Conservation (phyloP, 2,329 filamentous ascomycete genomes). For the Neonectria punicea region DNA sequence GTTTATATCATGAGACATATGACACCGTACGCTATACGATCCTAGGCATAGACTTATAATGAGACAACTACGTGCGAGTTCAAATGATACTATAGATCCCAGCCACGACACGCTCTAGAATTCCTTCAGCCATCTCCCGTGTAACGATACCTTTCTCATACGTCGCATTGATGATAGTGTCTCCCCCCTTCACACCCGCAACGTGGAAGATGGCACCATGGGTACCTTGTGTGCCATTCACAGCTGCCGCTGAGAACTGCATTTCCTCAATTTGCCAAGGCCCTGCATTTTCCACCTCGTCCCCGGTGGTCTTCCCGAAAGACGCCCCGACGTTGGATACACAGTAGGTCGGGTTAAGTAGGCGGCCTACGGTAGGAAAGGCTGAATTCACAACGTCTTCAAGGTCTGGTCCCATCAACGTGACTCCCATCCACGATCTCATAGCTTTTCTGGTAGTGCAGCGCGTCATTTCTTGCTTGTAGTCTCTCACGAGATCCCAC, state of each 20-base stretch:
- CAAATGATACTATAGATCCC: neutral
- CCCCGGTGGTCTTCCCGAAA: too few species aligned
- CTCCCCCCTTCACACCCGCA: constrained; percentile 19
- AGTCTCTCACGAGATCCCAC: too few species aligned
- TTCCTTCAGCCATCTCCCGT: constrained; percentile 12
- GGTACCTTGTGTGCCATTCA: constrained; percentile 24
- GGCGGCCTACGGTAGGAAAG: too few species aligned
- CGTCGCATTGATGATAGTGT: constrained; percentile 25
- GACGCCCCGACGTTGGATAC: too few species aligned
- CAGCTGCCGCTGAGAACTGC: constrained; percentile 25
- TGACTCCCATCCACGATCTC: too few species aligned
- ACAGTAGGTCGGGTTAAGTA: too few species aligned
- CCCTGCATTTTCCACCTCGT: neutral
- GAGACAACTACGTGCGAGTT: neutral
- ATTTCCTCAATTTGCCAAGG: constrained; percentile 32
- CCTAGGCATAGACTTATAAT: neutral
- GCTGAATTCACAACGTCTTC: too few species aligned
- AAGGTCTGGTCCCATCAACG: too few species aligned
- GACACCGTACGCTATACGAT: constrained; percentile 22
- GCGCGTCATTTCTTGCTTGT: too few species aligned
- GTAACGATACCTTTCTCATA: constrained; percentile 24
- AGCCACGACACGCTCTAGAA: constrained; percentile 3
- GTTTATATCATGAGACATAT: constrained; percentile 62
- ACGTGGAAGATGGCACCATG: constrained; percentile 12
- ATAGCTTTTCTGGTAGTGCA: too few species aligned